Conservation (phyloP, 2,329 filamentous ascomycete genomes). For the Colletotrichum lupini region DNA sequence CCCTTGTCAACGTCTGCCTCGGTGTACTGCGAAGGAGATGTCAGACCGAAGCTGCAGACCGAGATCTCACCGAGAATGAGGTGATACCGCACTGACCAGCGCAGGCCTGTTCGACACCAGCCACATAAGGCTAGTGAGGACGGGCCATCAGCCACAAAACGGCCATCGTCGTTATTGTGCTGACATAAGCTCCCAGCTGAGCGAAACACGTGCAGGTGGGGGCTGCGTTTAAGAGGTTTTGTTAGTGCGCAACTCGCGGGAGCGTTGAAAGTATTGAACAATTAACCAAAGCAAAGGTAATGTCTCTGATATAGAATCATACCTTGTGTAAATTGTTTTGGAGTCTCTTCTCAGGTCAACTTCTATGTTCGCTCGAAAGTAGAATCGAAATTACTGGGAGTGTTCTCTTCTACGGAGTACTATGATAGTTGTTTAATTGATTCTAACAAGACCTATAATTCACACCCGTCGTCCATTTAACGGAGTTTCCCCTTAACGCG, state of each 20-base stretch:
- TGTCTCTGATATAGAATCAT: neutral
- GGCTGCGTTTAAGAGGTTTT: neutral
- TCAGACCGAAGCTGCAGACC: neutral
- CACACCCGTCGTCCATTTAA: neutral
- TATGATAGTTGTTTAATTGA: neutral
- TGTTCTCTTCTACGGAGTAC: neutral
- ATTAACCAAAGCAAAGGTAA: neutral
- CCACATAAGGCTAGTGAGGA: neutral
- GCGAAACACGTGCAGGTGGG: neutral
- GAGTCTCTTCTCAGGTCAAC: neutral
- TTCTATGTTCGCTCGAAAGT: neutral
- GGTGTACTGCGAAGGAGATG: neutral
- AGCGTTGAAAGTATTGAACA: neutral
- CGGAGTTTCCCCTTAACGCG: neutral
- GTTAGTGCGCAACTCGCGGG: constrained; percentile 6
- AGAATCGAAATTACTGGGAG: no score
- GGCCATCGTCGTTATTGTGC: no score
- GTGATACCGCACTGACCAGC: neutral
- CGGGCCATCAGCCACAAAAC: no score
- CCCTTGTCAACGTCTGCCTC: neutral
- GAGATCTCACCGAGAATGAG: neutral
- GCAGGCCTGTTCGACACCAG: neutral
- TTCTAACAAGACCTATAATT: no score
- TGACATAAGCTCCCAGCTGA: no score
- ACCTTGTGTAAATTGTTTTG: neutral